A percentile compares a stretch with the other conserved stretches of the same genome.
Conservation (phyloP, 2,329 filamentous ascomycete species). For the Coccinonectria pachysandricola region DNA sequence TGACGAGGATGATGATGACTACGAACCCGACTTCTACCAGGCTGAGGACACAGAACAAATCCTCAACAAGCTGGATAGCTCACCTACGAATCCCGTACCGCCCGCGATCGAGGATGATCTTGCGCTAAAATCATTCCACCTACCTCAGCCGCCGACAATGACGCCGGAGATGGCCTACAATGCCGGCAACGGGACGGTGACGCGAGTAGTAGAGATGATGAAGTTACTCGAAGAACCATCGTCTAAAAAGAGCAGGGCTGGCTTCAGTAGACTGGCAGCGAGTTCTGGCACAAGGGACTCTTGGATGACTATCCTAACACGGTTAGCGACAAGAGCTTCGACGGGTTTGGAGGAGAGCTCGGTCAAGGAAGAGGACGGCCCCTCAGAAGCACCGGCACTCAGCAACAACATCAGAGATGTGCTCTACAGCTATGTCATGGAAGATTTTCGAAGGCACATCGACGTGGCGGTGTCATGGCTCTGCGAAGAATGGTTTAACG, state of each 20-base stretch:
- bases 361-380: slow-evolving; percentile 48
- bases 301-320: slow-evolving; percentile 80
- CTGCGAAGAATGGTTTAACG: slow-evolving; percentile 97
- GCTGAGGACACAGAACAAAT: slow-evolving; percentile 71
- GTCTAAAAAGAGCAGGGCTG: slow-evolving; percentile 52
- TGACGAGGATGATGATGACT: slow-evolving; percentile 75
- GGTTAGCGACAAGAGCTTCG: slow-evolving; percentile 71
- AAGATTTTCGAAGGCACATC: slow-evolving; percentile 83
- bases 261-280: slow-evolving; percentile 75
- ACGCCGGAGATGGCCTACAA: slow-evolving; percentile 61
- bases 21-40: slow-evolving; percentile 77
- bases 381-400: slow-evolving; percentile 34
- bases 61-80: slow-evolving; percentile 63
- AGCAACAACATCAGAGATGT: slow-evolving; percentile 66
- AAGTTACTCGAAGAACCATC: slow-evolving; percentile 58
- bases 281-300: slow-evolving; percentile 78
- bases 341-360: slow-evolving; percentile 54
- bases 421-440: slow-evolving; percentile 76
- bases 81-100: slow-evolving; percentile 39
- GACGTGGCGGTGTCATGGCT: slow-evolving; percentile 89
- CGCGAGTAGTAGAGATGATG: slow-evolving; percentile 70
- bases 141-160: slow-evolving; percentile 67
- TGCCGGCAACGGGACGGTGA: slow-evolving; percentile 63
- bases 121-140: slow-evolving; percentile 65
- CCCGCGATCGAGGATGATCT: slow-evolving; percentile 32